phyloP scores from a whole-genome alignment of 1,284 basidiomycete species.

The Melampsora americana region DNA sequence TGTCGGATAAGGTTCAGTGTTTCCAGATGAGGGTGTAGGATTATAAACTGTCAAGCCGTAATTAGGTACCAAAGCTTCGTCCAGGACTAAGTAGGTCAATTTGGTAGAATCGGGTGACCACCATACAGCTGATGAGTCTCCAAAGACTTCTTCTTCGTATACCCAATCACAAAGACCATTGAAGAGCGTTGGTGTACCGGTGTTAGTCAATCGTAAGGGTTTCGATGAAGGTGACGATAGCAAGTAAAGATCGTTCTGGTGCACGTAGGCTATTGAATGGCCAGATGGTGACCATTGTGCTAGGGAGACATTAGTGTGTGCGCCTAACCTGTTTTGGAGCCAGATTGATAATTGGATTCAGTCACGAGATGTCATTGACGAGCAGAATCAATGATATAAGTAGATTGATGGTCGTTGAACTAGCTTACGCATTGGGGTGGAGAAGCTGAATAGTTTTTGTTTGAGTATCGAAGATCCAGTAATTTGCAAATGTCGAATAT shows the following conservation, averaged over 20 bases:
- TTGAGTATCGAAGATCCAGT: conserved; percentile 72
- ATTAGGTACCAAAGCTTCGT: conserved; percentile 81
- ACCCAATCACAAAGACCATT: conserved; percentile 87
- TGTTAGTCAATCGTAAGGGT: conserved; percentile 74
- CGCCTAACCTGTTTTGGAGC: conserved; percentile 57
- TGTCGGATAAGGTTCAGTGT: conserved; percentile 71
- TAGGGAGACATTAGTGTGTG: conserved; percentile 69
- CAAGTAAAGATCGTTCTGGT: conserved; percentile 77
- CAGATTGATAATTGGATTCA: background rate
- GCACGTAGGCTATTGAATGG: conserved; percentile 74
- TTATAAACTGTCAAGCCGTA: conserved; percentile 89
- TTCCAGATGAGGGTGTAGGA: conserved; percentile 64
- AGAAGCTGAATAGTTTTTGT: conserved; percentile 67
- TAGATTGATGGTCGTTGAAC: background rate
- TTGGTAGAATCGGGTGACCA: conserved; percentile 80
- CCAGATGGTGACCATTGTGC: conserved; percentile 82
- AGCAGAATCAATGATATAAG: background rate
- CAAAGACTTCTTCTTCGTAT: conserved; percentile 61
- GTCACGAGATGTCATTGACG: background rate
- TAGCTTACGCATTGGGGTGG: conserved; percentile 52
- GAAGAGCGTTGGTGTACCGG: conserved; percentile 79
- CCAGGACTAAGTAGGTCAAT: conserved; percentile 77
- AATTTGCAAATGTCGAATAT: conserved; percentile 79
- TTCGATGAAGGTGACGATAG: conserved; percentile 61
- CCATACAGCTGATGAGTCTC: conserved; percentile 73